Percentiles rank a stretch among this genome's conserved stretches.
These are phyloP conservation scores for Acrocalymma vagum DNA, from an alignment of 2,329 filamentous ascomycete species.

Conservation along the genomic window DNA sequence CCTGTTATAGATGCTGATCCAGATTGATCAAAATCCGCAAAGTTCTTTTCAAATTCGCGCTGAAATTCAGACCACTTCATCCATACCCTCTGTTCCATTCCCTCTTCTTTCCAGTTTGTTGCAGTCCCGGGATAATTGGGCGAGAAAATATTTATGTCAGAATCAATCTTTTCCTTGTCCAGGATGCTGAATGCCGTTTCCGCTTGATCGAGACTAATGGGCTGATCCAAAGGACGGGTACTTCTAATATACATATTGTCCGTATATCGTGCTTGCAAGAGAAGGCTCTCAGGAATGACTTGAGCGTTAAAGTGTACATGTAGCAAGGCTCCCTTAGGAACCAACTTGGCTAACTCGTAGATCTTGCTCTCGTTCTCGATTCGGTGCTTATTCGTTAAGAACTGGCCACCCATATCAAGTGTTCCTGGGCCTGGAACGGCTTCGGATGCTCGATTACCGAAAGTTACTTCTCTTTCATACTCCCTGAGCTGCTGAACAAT, in stretches of 20 bases:
- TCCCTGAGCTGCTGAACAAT: slow-evolving; percentile 48
- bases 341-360: slow-evolving; percentile 62
- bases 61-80: slow-evolving; percentile 57
- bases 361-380: slow-evolving; percentile 61
- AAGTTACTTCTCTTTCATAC: slow-evolving; percentile 45
- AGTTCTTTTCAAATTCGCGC: slow-evolving; percentile 45
- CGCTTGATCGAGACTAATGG: slow-evolving; percentile 57
- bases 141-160: slow-evolving; percentile 57
- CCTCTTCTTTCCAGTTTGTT: slow-evolving; percentile 23
- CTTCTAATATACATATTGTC: slow-evolving; percentile 73
- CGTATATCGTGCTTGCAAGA: slow-evolving; percentile 63
- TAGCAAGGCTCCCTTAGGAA: slow-evolving; percentile 76
- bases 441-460: slow-evolving; percentile 50
- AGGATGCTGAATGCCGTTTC: slow-evolving; percentile 69
- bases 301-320: slow-evolving; percentile 80
- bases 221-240: slow-evolving; percentile 55
- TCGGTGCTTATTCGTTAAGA: slow-evolving; percentile 48
- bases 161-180: slow-evolving; percentile 26
- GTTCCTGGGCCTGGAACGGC: slow-evolving; percentile 42
- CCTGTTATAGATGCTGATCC: slow-evolving; percentile 1
- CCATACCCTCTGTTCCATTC: slow-evolving; percentile 25
- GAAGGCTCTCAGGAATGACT: slow-evolving; percentile 65
- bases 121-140: slow-evolving; percentile 50
- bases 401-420: slow-evolving; percentile 53
- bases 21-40: slow-evolving; percentile 3